Evolutionary conservation across 345 rosid species (phyloP), one percentile per base, ranked within the genome.

Genomic region (Odontarrhena argentea): DNA sequence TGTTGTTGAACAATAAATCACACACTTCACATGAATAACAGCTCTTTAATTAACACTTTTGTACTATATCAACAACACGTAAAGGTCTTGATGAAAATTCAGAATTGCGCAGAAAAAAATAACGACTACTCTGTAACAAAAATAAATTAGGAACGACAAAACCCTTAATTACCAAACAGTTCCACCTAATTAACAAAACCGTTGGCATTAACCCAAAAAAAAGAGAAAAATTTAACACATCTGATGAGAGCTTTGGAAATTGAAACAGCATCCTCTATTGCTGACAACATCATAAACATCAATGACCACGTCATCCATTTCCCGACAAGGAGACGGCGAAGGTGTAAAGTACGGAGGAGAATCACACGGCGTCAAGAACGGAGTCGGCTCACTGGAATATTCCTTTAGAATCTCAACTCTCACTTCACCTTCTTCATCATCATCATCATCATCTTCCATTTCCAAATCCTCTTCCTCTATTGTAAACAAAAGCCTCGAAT

Each of bases 341-440:
- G 77, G 77, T 8, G 77, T 73, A 5, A 59, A 73, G 57, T 66
- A 73, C 10, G 68, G 72, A 44, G 77, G 77, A 6, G 77, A 73
- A 54, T 51, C 63, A 22, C 72, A 73, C 18, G 77, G 77, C 63
- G 77, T 73, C 63, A 60, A 52, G 42, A 73, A 73, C 51, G 77
- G 77, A 4, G 77, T 65, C 6, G 77, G 67, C 1, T 60, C 72
- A 12, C 76, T 54, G 25, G 61, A 58, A 56, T 14, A 63, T 9
- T 73, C 67, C 67, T 36, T 48, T 4, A 55, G 71, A 18, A 66
- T 54, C 1, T 59, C 67, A 26, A 59, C 11, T 5, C 49, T 40
- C 1, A 51, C 13, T 42, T 73, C 74, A 3, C 28, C 25, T 25
- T 44, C 45, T 0, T 49, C 44, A 3, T 47, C 55, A 53, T 30